Evolutionary conservation across 2,329 filamentous ascomycete genomes (phyloP), one percentile per base, ranked within the genome.

Genomic region (Cladosporium velox): DNA sequence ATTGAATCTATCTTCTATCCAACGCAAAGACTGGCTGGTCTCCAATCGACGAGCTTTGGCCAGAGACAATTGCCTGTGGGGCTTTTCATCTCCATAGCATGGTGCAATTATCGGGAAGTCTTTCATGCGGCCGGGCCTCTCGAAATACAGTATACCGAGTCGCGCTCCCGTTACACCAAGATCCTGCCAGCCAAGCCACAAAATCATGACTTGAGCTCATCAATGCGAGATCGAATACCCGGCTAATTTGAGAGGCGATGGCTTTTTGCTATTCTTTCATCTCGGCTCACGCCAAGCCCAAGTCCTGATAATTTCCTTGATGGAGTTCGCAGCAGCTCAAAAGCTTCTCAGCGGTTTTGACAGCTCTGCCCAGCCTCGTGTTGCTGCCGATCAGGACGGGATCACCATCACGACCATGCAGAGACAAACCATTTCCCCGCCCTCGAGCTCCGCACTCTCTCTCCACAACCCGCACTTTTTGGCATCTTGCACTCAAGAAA

Each of bases 401-500:
- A 54, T 63, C 60, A 52, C n/a, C 49, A 63, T 51, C 59, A 63
- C 49, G 49, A 63, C 49, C 7, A 55, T 12, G 54, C 49, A n/a
- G 26, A 6, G 28, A 30, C 12, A 57, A 57, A 21, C 8, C 18
- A n/a, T 59, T 64, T 57, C 61, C 61, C 61, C 51, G 51, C 61
- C 35, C 55, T 54, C 26, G 32, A 32, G 34, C 55, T 58, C 55
- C 55, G 32, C 55, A 21, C 30, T 35, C 24, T 15, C 28, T 51
- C 59, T 51, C 41, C 58, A 49, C 24, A 44, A 32, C 41, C 35
- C 28, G 28, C 59, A 54, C 30, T 35, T 34, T 54, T 55, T 55
- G 52, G 52, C 28, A 54, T 12, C 32, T 32, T 26, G 52, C 28
- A n/a, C 18, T 34, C 28, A 15, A 55, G 52, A 35, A 14, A 54